phyloP scores from a whole-genome alignment of 352 stramenopile genomes.

The Globisporangium sylvaticum region DNA sequence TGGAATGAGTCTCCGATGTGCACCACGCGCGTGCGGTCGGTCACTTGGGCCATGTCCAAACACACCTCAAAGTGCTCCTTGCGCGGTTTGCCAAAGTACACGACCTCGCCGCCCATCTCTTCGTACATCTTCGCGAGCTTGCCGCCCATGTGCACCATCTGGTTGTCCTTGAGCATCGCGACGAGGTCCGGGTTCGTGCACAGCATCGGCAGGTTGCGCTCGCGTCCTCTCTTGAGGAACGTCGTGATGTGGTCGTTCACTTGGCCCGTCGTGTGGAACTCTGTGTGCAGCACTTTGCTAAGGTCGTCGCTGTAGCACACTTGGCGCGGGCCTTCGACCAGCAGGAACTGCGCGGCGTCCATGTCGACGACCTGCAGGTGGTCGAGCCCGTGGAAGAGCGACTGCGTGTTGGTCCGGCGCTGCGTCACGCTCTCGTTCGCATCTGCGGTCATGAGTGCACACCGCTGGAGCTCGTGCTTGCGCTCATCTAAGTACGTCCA shows the following conservation, averaged over 20 bases:
- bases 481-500: constrained; percentile 34
- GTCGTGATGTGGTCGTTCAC: constrained; percentile 30
- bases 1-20: constrained; percentile 69
- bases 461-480: constrained; percentile 23
- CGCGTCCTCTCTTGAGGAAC: constrained; percentile 48
- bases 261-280: constrained; percentile 42
- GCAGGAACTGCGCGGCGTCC: constrained; percentile 41
- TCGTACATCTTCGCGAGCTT: constrained; percentile 85
- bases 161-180: constrained; percentile 53
- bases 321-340: constrained; percentile 55
- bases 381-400: constrained; percentile 48
- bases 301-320: constrained; percentile 42
- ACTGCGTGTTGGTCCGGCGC: constrained; percentile 31
- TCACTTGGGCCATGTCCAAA: constrained; percentile 29
- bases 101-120: constrained; percentile 58
- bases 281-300: constrained; percentile 29
- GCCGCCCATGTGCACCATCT: constrained; percentile 59
- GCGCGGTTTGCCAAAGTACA: constrained; percentile 86
- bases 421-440: constrained; percentile 28
- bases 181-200: constrained; percentile 89
- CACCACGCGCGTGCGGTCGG: constrained; percentile 32
- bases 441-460: constrained; percentile 40
- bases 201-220: constrained; percentile 65
- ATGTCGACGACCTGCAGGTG: constrained; percentile 31
- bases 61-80: constrained; percentile 73